Evolutionary conservation across 495 filamentous ascomycete species (phyloP).

Genomic region (Xylaria sp.): DNA sequence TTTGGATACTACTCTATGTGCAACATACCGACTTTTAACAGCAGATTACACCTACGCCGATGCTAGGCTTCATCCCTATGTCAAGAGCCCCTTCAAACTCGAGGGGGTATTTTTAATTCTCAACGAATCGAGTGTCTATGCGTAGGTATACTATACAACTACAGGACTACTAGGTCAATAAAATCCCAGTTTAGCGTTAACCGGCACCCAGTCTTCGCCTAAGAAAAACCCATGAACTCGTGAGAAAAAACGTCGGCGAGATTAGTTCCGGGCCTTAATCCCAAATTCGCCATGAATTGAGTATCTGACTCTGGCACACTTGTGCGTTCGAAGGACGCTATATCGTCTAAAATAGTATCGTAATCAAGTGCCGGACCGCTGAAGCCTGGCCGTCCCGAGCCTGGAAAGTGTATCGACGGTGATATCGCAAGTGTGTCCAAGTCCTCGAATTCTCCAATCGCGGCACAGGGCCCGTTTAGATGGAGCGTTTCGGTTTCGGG

Average conservation of each 20-base stretch:
- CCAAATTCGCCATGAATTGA: conserved; percentile 63
- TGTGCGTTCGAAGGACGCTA: conserved; percentile 67
- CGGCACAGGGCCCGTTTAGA: conserved; percentile 7
- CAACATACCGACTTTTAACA: conserved; percentile 10
- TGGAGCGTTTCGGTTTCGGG: conserved; percentile 36
- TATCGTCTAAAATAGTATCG: conserved; percentile 68
- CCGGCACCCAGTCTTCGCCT: neutral
- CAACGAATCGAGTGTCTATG: too few relatives aligned
- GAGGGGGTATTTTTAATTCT: neutral
- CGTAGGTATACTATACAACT: neutral
- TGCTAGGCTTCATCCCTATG: neutral
- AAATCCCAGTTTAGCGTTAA: neutral
- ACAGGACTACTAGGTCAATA: neutral
- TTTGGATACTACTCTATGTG: neutral
- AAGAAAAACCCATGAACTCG: conserved; percentile 27
- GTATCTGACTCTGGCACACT: conserved; percentile 56
- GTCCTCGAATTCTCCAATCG: conserved; percentile 30
- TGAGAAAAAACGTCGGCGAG: conserved; percentile 38
- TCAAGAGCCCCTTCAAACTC: neutral
- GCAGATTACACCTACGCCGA: neutral
- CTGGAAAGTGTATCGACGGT: conserved; percentile 25
- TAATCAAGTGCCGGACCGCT: conserved; percentile 46
- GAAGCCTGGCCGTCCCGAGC: conserved; percentile 23
- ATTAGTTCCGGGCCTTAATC: conserved; percentile 55
- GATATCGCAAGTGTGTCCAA: conserved; percentile 33